phyloP scores from a whole-genome alignment of 331 rosid genomes.

The Pyrus hybrid region DNA sequence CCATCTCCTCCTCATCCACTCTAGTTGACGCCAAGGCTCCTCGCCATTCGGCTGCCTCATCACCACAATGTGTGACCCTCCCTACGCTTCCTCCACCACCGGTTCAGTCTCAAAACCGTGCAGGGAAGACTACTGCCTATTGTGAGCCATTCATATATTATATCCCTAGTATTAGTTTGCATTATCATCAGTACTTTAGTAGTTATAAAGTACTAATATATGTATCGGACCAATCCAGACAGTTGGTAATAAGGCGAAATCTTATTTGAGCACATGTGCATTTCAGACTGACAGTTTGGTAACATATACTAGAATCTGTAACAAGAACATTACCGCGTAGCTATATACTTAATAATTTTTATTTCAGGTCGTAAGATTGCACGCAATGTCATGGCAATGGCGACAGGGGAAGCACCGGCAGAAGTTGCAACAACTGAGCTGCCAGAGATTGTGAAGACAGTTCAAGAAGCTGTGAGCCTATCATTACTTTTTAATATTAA shows the following conservation, averaged over 20 bases:
- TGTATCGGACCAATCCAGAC: not conserved
- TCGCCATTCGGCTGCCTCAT: conserved; percentile 40
- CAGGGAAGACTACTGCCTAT: conserved; percentile 50
- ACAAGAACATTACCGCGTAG: not conserved
- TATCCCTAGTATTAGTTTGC: not conserved
- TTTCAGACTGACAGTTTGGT: not conserved
- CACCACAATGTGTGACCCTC: conserved; percentile 65
- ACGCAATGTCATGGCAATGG: conserved; percentile 80
- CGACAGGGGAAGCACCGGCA: conserved; percentile 83
- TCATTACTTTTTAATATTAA: not conserved
- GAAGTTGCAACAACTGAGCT: conserved; percentile 55
- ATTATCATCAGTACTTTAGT: not conserved
- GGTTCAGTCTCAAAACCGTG: conserved; percentile 41
- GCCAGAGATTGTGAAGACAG: conserved; percentile 59
- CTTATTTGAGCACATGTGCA: not conserved
- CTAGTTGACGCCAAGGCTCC: conserved; percentile 57
- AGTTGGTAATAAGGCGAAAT: not conserved
- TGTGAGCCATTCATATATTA: conserved; percentile 39
- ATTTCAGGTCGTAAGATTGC: conserved; percentile 57
- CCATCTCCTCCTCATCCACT: conserved; percentile 72
- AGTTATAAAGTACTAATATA: too few relatives aligned
- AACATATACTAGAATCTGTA: not conserved
- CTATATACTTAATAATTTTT: not conserved
- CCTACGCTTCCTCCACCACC: conserved; percentile 62
- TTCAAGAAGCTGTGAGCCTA: conserved; percentile 60